A percentile compares a stretch with the other conserved stretches of the same genome.
phyloP scores from a whole-genome alignment of 176 grass and related monocot genomes.

The Melocanna baccifera region DNA sequence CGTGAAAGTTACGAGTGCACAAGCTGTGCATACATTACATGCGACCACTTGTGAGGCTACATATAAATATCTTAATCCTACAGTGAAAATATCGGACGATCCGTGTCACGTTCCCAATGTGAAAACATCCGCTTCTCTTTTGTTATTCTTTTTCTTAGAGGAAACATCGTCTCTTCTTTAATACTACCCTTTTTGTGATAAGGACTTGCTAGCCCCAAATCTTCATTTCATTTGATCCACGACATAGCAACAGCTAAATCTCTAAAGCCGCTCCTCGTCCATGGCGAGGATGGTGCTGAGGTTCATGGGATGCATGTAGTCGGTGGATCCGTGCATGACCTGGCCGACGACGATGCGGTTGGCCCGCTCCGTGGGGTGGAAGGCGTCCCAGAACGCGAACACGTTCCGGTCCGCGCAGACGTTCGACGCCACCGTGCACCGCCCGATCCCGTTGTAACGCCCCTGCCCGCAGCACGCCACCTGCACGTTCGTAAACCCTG shows the following conservation, averaged over 20 bases:
- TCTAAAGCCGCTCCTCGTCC: slow-evolving; percentile 21
- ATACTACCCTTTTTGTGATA: not conserved
- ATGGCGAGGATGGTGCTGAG: slow-evolving; percentile 81
- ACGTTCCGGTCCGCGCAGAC: slow-evolving; percentile 55
- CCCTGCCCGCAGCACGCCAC: slow-evolving; percentile 89
- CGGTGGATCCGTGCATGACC: slow-evolving; percentile 64
- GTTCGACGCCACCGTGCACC: slow-evolving; percentile 72
- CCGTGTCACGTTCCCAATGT: no score
- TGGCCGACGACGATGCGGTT: slow-evolving; percentile 70
- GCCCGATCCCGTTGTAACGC: slow-evolving; percentile 83
- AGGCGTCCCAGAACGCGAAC: slow-evolving; percentile 83
- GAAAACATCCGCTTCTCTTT: no score
- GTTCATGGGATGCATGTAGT: slow-evolving; percentile 91
- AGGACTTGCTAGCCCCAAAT: not conserved
- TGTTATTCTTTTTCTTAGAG: no score
- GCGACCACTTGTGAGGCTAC: no score
- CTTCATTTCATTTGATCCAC: not conserved
- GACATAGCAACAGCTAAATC: not conserved
- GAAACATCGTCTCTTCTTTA: not conserved
- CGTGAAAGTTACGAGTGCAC: no score
- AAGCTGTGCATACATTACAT: no score
- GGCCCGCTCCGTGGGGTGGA: slow-evolving; percentile 80
- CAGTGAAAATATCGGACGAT: no score
- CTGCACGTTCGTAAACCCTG: slow-evolving; percentile 75
- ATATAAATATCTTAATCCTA: no score